These are phyloP conservation scores for Astragalus membranaceus DNA, from an alignment of 306 rosid species.

Conservation along the genomic window DNA sequence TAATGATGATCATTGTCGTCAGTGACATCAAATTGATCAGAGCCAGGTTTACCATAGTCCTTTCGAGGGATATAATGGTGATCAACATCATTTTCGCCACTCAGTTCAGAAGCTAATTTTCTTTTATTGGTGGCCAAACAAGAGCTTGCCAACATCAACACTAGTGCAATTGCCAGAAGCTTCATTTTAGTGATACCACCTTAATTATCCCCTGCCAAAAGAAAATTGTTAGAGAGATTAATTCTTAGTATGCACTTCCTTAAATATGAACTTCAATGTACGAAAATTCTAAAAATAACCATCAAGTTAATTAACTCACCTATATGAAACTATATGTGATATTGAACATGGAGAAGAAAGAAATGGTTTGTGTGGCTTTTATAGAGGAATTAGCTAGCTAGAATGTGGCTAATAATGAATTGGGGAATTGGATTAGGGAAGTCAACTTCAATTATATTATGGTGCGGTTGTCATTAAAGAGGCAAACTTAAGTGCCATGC, in stretches of 20 bases:
- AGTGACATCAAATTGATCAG: not conserved
- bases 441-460: constrained; percentile 23
- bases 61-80: constrained; percentile 6
- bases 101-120: not conserved
- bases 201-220: not conserved
- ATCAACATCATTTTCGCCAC: not conserved
- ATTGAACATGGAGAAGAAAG: not conserved
- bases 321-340: not conserved
- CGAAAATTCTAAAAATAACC: not conserved
- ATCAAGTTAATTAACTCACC: constrained; percentile 7
- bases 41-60: not conserved
- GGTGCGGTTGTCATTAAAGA: constrained; percentile 37
- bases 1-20: constrained; percentile 24
- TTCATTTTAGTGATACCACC: constrained; percentile 5
- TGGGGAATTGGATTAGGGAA: not conserved
- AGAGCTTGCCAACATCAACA: constrained; percentile 7
- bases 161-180: constrained; percentile 18
- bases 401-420: not conserved
- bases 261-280: not conserved
- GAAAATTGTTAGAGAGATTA: too few species aligned
- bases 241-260: too few species aligned
- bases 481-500: constrained; percentile 31
- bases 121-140: not conserved
- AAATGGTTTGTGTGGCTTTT: constrained; percentile 19
- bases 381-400: constrained; percentile 17